phyloP scores from a whole-genome alignment of 2,329 filamentous ascomycete species.

The Xenosphaeropsis pyriputrescens region DNA sequence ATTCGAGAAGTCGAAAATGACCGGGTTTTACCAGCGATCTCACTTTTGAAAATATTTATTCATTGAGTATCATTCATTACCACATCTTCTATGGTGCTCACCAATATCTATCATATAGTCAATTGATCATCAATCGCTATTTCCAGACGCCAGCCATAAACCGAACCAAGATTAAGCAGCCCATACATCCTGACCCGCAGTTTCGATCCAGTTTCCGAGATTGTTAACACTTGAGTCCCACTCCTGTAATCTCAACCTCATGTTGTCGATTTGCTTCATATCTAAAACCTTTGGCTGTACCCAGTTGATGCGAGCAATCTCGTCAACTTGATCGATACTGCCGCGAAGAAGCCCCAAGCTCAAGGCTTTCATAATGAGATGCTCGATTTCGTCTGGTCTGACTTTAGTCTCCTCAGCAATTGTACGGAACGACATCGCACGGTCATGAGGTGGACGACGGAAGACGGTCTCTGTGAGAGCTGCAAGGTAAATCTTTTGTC shows the following conservation, averaged over 20 bases:
- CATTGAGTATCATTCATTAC: neutral
- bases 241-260: constrained; percentile 76
- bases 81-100: neutral
- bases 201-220: constrained; percentile 93
- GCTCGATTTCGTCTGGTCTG: constrained; percentile 81
- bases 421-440: constrained; percentile 79
- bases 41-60: too few species aligned
- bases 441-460: constrained; percentile 86
- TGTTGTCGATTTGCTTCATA: constrained; percentile 85
- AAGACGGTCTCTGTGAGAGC: constrained; percentile 94
- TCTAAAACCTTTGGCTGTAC: constrained; percentile 97
- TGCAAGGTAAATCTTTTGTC: constrained; percentile 96
- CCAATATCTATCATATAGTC: neutral
- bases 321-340: constrained; percentile 90
- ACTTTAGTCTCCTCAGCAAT: constrained; percentile 92
- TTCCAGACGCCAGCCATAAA: constrained; percentile 2
- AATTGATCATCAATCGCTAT: neutral
- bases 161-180: constrained; percentile 42
- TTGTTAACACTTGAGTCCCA: constrained; percentile 96
- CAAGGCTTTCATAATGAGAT: constrained; percentile 97
- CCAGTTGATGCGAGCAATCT: constrained; percentile 93
- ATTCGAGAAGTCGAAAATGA: too few species aligned
- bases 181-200: constrained; percentile 89
- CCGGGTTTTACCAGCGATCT: too few species aligned
- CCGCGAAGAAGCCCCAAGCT: constrained; percentile 81